These are phyloP conservation scores for Sparassis latifolia DNA, from an alignment of 1,284 basidiomycete species.

Conservation along the genomic window DNA sequence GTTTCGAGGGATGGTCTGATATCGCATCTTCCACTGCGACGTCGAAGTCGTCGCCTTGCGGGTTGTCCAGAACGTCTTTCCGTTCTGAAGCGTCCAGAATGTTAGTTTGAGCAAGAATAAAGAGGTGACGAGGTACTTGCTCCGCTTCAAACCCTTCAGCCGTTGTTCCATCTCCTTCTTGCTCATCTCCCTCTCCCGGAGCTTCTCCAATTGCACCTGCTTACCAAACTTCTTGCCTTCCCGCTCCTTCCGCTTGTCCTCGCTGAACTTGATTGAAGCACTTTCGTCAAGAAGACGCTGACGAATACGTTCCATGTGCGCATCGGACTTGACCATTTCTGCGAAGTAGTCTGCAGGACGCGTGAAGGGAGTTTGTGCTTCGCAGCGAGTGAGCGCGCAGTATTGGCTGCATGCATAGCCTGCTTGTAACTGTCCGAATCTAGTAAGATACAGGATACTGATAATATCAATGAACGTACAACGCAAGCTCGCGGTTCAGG, in stretches of 20 bases:
- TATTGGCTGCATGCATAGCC: slow-evolving; percentile 77
- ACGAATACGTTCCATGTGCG: slow-evolving; percentile 97
- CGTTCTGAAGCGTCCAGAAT: slow-evolving; percentile 45
- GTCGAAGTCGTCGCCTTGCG: slow-evolving; percentile 71
- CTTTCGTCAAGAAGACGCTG: slow-evolving; percentile 87
- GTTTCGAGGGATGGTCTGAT: slow-evolving; percentile 65
- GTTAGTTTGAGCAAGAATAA: background rate
- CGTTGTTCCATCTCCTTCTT: slow-evolving; percentile 85
- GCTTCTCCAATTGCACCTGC: slow-evolving; percentile 87
- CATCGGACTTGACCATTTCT: slow-evolving; percentile 97
- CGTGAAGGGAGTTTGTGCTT: slow-evolving; percentile 78
- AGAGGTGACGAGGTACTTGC: slow-evolving; percentile 38
- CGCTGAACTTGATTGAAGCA: slow-evolving; percentile 85
- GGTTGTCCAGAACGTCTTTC: slow-evolving; percentile 77
- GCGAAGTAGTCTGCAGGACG: slow-evolving; percentile 97
- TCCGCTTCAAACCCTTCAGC: slow-evolving; percentile 82
- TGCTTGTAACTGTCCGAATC: slow-evolving; percentile 79
- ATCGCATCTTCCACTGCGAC: slow-evolving; percentile 84
- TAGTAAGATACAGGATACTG: background rate
- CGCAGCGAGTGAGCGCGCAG: slow-evolving; percentile 68
- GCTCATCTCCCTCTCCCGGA: slow-evolving; percentile 65
- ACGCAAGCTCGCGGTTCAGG: slow-evolving; percentile 89
- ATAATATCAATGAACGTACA: slow-evolving; percentile 50
- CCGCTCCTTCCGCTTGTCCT: slow-evolving; percentile 87
- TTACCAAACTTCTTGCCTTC: slow-evolving; percentile 98